These are phyloP conservation scores for Entamoeba dispar DNA, from an alignment of 208 protist species.

Conservation along the genomic window DNA sequence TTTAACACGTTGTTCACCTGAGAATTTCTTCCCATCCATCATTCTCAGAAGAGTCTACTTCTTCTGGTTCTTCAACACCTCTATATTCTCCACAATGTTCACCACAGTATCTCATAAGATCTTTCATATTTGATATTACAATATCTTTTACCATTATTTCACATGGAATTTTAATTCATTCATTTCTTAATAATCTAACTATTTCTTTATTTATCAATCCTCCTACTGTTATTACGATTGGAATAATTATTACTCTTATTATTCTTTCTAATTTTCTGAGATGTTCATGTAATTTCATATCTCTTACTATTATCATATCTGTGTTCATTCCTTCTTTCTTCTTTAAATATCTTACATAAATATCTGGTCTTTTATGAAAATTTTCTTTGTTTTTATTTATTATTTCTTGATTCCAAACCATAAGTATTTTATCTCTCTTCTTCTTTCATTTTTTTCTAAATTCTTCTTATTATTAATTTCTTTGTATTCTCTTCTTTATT, in stretches of 20 bases:
- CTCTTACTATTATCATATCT: background rate
- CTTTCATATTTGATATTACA: background rate
- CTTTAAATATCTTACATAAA: background rate
- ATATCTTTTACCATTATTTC: background rate
- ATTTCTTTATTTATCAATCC: background rate
- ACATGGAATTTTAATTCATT: background rate
- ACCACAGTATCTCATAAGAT: background rate
- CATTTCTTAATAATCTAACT: background rate
- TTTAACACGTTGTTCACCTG: too few species aligned
- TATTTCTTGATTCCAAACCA: background rate
- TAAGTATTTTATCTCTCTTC: background rate
- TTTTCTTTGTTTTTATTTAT: too few species aligned
- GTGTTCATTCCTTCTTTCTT: background rate
- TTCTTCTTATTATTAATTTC: background rate
- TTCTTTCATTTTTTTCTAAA: background rate
- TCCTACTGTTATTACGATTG: background rate
- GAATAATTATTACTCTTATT: background rate
- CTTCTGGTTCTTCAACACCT: too few species aligned
- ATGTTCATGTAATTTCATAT: background rate
- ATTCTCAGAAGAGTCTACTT: too few species aligned
- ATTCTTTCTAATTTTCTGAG: background rate
- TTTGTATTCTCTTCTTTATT: background rate
- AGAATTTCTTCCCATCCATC: too few species aligned
- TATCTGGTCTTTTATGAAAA: background rate
- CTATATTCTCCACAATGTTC: background rate